Evolutionary conservation across 331 rosid genomes (phyloP).

Genomic region (Rhamnella rubrinervis): DNA sequence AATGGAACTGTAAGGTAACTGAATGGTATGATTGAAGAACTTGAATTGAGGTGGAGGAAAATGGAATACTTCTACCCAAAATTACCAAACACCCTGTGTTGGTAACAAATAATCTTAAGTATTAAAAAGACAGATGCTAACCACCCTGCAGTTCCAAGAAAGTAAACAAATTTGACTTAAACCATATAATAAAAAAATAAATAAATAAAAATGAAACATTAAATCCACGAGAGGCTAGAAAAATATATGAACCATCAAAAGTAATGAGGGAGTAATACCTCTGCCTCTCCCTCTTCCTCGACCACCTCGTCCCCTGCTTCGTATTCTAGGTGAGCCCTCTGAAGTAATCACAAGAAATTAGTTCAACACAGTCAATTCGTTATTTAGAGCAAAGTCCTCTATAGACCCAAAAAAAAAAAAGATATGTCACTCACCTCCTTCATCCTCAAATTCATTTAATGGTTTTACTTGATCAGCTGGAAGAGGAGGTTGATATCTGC

Average conservation of each 20-base stretch:
- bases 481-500: slow-evolving; percentile 82
- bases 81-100: too few species aligned
- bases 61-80: too few species aligned
- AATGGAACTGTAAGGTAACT: too few species aligned
- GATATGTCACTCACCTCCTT: slow-evolving; percentile 54
- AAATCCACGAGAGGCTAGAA: background rate
- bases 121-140: background rate
- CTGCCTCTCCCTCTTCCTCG: slow-evolving; percentile 67
- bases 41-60: too few species aligned
- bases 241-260: slow-evolving; percentile 2
- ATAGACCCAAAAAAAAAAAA: slow-evolving; percentile 4
- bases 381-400: background rate
- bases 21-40: too few species aligned
- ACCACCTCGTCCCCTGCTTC: slow-evolving; percentile 65
- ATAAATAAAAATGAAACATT: background rate
- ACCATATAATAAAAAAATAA: background rate
- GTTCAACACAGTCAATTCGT: slow-evolving; percentile 2
- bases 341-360: slow-evolving; percentile 24
- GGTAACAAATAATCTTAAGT: too few species aligned
- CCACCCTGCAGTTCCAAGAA: background rate
- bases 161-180: background rate
- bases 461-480: slow-evolving; percentile 86
- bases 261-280: slow-evolving; percentile 38
- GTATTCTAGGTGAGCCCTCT: slow-evolving; percentile 67
- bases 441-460: slow-evolving; percentile 67